Percentiles rank a stretch among this genome's conserved stretches.
Conservation (phyloP, 2,329 filamentous ascomycete species). For the Colletotrichum sp. region DNA sequence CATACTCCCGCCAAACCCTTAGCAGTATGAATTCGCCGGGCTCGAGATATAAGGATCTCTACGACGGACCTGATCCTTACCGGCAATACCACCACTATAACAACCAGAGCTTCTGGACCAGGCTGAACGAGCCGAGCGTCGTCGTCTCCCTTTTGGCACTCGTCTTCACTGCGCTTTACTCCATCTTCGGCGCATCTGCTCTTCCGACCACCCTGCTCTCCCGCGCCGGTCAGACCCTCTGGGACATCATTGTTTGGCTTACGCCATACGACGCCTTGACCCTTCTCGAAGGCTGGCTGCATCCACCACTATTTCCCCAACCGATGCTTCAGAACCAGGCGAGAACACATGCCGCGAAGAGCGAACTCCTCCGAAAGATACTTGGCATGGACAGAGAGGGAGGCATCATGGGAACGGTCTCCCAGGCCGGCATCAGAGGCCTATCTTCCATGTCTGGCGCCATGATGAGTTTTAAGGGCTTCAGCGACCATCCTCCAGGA, state of each 20-base stretch:
- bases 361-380: slow-evolving; percentile 67
- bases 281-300: slow-evolving; percentile 60
- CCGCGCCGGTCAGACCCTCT: slow-evolving; percentile 51
- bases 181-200: slow-evolving; percentile 36
- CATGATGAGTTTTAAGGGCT: slow-evolving; percentile 42
- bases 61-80: slow-evolving; percentile 19
- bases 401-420: slow-evolving; percentile 61
- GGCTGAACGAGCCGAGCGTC: slow-evolving; percentile 38
- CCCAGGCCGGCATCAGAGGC: slow-evolving; percentile 62
- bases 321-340: slow-evolving; percentile 41
- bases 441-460: slow-evolving; percentile 57
- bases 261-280: slow-evolving; percentile 64
- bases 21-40: slow-evolving; percentile 22
- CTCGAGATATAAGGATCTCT: slow-evolving; percentile 1
- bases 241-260: slow-evolving; percentile 64
- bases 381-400: slow-evolving; percentile 61
- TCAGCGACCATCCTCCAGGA: slow-evolving; percentile 62
- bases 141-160: slow-evolving; percentile 39
- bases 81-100: not conserved
- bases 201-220: slow-evolving; percentile 31
- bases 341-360: slow-evolving; percentile 63
- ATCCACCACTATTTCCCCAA: slow-evolving; percentile 47
- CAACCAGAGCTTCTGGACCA: slow-evolving; percentile 29
- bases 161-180: slow-evolving; percentile 37
- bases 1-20: not conserved